These are phyloP conservation scores for Pulveroboletus frians DNA, from an alignment of 768 basidiomycete genomes.

Conservation along the genomic window DNA sequence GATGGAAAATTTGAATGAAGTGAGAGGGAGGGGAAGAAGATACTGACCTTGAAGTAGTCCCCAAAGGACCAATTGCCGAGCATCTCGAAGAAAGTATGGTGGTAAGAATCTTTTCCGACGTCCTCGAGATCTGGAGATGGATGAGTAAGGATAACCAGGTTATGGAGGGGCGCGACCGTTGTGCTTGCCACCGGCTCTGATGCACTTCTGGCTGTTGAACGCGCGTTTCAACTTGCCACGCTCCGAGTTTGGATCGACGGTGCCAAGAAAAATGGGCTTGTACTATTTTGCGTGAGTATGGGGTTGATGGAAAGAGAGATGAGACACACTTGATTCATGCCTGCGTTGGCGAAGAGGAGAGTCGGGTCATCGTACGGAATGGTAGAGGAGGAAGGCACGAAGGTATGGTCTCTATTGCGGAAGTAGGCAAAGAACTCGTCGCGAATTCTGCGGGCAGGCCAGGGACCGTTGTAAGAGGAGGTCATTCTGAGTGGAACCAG, in stretches of 20 bases:
- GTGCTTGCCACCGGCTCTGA: slow-evolving; percentile 97
- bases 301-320: neutral
- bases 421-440: slow-evolving; percentile 92
- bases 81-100: slow-evolving; percentile 99
- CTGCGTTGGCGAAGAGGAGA: slow-evolving; percentile 95
- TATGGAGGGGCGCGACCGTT: slow-evolving; percentile 56
- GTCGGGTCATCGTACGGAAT: slow-evolving; percentile 98
- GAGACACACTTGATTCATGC: slow-evolving; percentile 80
- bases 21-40: neutral
- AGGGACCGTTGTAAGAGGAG: slow-evolving; percentile 38
- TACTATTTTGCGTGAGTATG: slow-evolving; percentile 48
- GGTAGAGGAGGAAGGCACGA: slow-evolving; percentile 85
- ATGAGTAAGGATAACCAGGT: neutral
- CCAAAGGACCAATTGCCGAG: slow-evolving; percentile 99
- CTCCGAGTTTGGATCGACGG: slow-evolving; percentile 91
- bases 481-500: slow-evolving; percentile 21
- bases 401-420: slow-evolving; percentile 71
- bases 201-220: slow-evolving; percentile 97
- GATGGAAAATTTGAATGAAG: slow-evolving; percentile 3
- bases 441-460: slow-evolving; percentile 81
- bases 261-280: slow-evolving; percentile 97
- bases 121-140: slow-evolving; percentile 80
- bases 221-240: slow-evolving; percentile 88
- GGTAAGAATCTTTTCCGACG: slow-evolving; percentile 97
- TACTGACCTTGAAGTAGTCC: slow-evolving; percentile 92